Percentiles rank a stretch among this genome's conserved stretches.
These are phyloP conservation scores for Ulota crispa DNA, from an alignment of 225 moss, liverwort and hornwort genomes.

Conservation along the genomic window DNA sequence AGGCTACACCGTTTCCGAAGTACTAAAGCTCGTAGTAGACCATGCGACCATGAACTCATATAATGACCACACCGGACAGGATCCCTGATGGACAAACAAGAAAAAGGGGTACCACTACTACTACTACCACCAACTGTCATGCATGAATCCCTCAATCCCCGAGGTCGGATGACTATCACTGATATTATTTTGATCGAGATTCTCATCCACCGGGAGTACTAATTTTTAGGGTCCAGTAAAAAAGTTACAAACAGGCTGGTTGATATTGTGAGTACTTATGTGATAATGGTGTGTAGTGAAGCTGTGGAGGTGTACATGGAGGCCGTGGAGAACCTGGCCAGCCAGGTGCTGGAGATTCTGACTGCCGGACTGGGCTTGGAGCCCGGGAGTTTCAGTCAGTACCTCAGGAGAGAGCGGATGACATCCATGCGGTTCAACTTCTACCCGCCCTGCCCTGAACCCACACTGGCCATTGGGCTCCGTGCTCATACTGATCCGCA, in stretches of 20 bases:
- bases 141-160: not conserved
- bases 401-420: conserved; percentile 44
- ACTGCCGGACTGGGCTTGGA: conserved; percentile 58
- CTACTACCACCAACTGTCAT: not conserved
- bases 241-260: not conserved
- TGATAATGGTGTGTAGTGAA: conserved; percentile 30
- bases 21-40: not conserved
- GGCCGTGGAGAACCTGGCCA: conserved; percentile 44
- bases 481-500: conserved; percentile 64
- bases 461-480: conserved; percentile 55
- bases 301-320: conserved; percentile 56
- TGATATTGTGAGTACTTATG: not conserved
- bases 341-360: conserved; percentile 50
- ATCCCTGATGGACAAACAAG: not conserved
- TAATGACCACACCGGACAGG: not conserved
- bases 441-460: conserved; percentile 66
- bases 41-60: not conserved
- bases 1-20: not conserved
- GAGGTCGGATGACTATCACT: conserved; percentile 18
- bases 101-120: not conserved
- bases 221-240: too few species aligned
- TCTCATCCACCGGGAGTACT: not conserved
- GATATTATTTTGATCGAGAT: conserved; percentile 14
- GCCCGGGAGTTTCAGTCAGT: conserved; percentile 52
- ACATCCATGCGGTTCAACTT: conserved; percentile 62